Evolutionary conservation across 805 yeast species (phyloP).

Genomic region (Candida peoriensis): DNA sequence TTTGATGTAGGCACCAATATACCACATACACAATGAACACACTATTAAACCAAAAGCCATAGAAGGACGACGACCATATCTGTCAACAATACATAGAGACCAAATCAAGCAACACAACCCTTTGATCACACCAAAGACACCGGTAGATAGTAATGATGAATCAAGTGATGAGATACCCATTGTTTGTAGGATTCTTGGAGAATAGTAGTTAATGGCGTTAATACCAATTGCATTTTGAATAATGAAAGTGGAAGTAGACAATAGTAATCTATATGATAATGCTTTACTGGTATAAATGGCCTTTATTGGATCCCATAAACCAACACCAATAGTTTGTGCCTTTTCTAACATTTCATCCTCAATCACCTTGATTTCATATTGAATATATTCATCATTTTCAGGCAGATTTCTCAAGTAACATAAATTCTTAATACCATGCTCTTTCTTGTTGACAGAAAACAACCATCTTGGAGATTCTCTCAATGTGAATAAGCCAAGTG

Average conservation of each 20-base stretch:
- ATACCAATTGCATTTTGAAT: constrained; percentile 46
- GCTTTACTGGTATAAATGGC: constrained; percentile 27
- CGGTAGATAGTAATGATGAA: constrained; percentile 45
- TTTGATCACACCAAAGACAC: constrained; percentile 47
- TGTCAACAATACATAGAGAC: constrained; percentile 42
- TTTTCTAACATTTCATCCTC: constrained; percentile 22
- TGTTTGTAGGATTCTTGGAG: constrained; percentile 45
- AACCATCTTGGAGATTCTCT: constrained; percentile 45
- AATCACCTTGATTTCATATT: constrained; percentile 33
- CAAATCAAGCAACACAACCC: constrained; percentile 39
- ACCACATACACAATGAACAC: constrained; percentile 42
- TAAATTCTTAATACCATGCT: constrained; percentile 29
- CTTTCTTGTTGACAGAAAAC: constrained; percentile 29
- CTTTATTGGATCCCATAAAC: constrained; percentile 36
- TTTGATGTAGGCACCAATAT: constrained; percentile 43
- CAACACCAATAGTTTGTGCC: constrained; percentile 28
- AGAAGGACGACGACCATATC: constrained; percentile 40
- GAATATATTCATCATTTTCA: constrained; percentile 33
- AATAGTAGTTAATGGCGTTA: constrained; percentile 47
- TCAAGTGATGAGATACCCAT: constrained; percentile 42
- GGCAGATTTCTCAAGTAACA: constrained; percentile 35
- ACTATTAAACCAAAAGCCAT: constrained; percentile 33
- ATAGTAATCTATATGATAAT: constrained; percentile 31
- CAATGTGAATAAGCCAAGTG: constrained; percentile 33
- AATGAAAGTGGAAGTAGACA: constrained; percentile 35